Conservation (phyloP, 495 filamentous ascomycete species). For the Usnea hakonensis region DNA sequence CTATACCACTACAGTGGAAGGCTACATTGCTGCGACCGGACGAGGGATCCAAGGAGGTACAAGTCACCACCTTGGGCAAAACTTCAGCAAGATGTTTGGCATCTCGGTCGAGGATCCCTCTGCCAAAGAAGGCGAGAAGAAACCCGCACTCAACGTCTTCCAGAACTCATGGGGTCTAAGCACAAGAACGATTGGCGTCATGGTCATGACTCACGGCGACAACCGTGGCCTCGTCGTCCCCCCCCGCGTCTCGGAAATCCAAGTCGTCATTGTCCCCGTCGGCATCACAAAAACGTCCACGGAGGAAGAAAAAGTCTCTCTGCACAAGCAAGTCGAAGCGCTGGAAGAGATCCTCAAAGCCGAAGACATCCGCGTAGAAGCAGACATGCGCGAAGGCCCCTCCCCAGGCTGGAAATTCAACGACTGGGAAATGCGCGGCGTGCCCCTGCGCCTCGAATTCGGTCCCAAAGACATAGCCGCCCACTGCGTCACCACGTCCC, state of each 20-base stretch:
- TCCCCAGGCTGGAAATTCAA: conserved; percentile 97
- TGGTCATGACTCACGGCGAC: conserved; percentile 96
- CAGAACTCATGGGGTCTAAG: conserved; percentile 99
- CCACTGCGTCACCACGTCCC: conserved; percentile 72
- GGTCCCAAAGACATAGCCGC: conserved; percentile 87
- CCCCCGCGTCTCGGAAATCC: conserved; percentile 76
- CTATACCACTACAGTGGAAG: conserved; percentile 90
- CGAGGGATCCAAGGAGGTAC: conserved; percentile 95
- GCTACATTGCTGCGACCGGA: conserved; percentile 84
- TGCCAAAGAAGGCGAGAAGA: conserved; percentile 63
- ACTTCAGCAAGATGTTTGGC: conserved; percentile 97
- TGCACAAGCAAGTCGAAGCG: conserved; percentile 62
- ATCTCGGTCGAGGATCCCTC: conserved; percentile 92
- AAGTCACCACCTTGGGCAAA: conserved; percentile 89
- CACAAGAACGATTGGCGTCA: conserved; percentile 90
- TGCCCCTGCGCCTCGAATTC: conserved; percentile 88
- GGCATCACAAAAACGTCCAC: conserved; percentile 80
- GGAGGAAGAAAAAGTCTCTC: conserved; percentile 63
- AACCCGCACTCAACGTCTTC: conserved; percentile 72
- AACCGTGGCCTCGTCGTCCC: conserved; percentile 90
- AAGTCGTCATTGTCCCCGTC: conserved; percentile 86
- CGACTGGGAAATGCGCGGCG: conserved; percentile 92
- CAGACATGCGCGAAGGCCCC: conserved; percentile 76
- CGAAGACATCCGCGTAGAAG: conserved; percentile 59
- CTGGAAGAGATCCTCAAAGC: conserved; percentile 57